Percentiles rank a stretch among this genome's conserved stretches.
Conservation (phyloP, 2,329 filamentous ascomycete genomes). For the Penicillium thymicola region DNA sequence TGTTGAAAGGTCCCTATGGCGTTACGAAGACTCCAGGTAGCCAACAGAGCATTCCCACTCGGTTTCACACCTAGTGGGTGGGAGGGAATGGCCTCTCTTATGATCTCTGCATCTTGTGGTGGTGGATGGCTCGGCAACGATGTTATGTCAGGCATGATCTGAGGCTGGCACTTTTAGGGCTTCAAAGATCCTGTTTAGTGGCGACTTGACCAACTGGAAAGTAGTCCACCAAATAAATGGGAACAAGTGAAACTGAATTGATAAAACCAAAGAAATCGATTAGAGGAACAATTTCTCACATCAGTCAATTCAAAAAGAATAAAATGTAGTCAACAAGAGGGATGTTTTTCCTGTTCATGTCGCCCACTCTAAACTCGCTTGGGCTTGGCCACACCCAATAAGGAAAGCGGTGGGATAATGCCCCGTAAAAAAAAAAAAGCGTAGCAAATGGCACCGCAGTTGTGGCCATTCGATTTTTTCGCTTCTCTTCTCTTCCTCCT, state of each 20-base stretch:
- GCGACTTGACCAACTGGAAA: slow-evolving; percentile 5
- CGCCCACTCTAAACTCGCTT: slow-evolving; percentile 18
- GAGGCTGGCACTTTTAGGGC: slow-evolving; percentile 18
- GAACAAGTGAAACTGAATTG: slow-evolving; percentile 16
- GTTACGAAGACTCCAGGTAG: slow-evolving; percentile 63
- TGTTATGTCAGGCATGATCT: slow-evolving; percentile 35
- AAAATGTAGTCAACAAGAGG: neutral
- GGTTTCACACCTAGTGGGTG: slow-evolving; percentile 86
- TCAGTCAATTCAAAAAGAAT: slow-evolving; percentile 4
- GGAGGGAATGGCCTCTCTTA: slow-evolving; percentile 58
- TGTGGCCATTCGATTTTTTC: slow-evolving; percentile 23
- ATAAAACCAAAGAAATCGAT: slow-evolving; percentile 10
- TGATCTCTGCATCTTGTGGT: slow-evolving; percentile 19
- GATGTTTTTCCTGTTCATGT: neutral
- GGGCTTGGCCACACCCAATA: slow-evolving; percentile 3
- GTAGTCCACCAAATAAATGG: slow-evolving; percentile 12
- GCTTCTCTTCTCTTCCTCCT: slow-evolving; percentile 21
- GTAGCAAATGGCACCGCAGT: slow-evolving; percentile 22
- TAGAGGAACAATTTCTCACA: slow-evolving; percentile 2
- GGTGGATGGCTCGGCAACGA: slow-evolving; percentile 24
- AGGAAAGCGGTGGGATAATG: slow-evolving; percentile 19
- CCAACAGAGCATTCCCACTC: slow-evolving; percentile 74
- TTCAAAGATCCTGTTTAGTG: slow-evolving; percentile 17
- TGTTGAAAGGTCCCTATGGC: slow-evolving; percentile 62
- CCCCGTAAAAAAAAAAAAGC: slow-evolving; percentile 23